Evolutionary conservation across 768 basidiomycete genomes (phyloP).

Genomic region (Mycena haematopus): DNA sequence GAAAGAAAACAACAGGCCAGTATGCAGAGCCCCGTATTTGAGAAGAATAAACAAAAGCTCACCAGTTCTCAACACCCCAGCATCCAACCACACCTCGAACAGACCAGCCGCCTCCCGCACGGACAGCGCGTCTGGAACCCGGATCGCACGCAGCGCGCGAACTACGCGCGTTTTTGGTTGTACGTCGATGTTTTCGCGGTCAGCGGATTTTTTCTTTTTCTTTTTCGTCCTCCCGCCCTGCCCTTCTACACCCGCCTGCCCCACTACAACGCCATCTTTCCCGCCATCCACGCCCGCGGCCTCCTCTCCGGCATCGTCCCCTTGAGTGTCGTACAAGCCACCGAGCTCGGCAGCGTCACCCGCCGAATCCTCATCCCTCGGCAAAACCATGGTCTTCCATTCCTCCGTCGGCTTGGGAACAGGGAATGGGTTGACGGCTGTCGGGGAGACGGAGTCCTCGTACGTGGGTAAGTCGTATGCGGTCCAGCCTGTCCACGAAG

Average conservation of each 20-base stretch:
- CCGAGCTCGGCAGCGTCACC: neutral
- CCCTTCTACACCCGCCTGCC: neutral
- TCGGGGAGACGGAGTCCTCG: slow-evolving; percentile 20
- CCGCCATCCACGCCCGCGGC: neutral
- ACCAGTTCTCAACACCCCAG: slow-evolving; percentile 60
- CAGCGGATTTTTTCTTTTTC: neutral
- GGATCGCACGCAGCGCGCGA: slow-evolving; percentile 37
- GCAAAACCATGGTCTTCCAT: slow-evolving; percentile 1
- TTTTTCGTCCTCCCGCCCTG: neutral
- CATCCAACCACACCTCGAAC: slow-evolving; percentile 79
- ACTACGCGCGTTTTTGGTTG: slow-evolving; percentile 1
- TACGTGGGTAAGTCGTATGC: slow-evolving; percentile 36
- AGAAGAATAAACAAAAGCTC: slow-evolving; percentile 33
- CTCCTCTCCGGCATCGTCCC: neutral
- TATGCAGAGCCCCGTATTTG: too few relatives aligned
- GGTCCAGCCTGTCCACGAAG: slow-evolving; percentile 46
- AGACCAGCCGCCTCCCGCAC: slow-evolving; percentile 74
- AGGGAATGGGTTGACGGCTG: slow-evolving; percentile 9
- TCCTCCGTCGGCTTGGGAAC: slow-evolving; percentile 6
- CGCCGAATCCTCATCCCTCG: neutral
- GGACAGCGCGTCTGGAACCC: slow-evolving; percentile 62
- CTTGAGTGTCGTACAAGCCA: neutral
- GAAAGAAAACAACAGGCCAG: too few relatives aligned
- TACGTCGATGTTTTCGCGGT: neutral
- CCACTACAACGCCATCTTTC: neutral